phyloP scores from a whole-genome alignment of 495 filamentous ascomycete genomes.

The Hypoxylon cercidicola region DNA sequence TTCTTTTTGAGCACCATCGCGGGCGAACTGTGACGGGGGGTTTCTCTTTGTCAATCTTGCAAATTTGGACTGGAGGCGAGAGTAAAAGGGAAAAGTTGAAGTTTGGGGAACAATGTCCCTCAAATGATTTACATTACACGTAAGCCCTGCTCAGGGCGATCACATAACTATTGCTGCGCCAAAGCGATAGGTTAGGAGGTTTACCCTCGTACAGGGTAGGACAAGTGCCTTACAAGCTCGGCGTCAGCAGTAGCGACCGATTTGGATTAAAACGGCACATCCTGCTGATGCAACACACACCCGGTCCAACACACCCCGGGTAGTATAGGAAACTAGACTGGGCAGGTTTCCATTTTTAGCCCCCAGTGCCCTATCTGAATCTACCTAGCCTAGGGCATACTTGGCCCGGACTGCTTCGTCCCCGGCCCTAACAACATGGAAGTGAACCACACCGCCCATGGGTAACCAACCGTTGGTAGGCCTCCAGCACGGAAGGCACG shows the following conservation, averaged over 20 bases:
- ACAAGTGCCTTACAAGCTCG: constrained; percentile 21
- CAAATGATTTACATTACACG: constrained; percentile 25
- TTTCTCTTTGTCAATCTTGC: constrained; percentile 8
- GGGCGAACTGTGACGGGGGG: neutral
- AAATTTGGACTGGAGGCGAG: constrained; percentile 6
- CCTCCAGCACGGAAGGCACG: constrained; percentile 8
- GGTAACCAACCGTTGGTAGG: constrained; percentile 29
- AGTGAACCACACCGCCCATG: constrained; percentile 21
- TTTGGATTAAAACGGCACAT: constrained; percentile 17
- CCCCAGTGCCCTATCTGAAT: constrained; percentile 2
- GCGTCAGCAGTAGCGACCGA: constrained; percentile 27
- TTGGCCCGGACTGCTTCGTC: constrained; percentile 21
- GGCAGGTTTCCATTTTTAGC: constrained; percentile 18
- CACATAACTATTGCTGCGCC: constrained; percentile 26
- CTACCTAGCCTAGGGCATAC: constrained; percentile 32
- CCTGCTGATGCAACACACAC: constrained; percentile 27
- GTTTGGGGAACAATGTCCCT: constrained; percentile 18
- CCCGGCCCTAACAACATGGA: constrained; percentile 6
- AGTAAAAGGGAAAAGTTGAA: constrained; percentile 11
- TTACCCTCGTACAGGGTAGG: constrained; percentile 15
- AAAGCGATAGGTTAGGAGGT: constrained; percentile 27
- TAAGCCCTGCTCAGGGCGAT: constrained; percentile 30
- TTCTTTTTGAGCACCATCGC: constrained; percentile 60
- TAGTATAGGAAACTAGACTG: neutral
- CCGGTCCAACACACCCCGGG: neutral